Evolutionary conservation across 106 monocot species (phyloP), one percentile per base, ranked within the genome.

Genomic region (Dactylorhiza incarnata): DNA sequence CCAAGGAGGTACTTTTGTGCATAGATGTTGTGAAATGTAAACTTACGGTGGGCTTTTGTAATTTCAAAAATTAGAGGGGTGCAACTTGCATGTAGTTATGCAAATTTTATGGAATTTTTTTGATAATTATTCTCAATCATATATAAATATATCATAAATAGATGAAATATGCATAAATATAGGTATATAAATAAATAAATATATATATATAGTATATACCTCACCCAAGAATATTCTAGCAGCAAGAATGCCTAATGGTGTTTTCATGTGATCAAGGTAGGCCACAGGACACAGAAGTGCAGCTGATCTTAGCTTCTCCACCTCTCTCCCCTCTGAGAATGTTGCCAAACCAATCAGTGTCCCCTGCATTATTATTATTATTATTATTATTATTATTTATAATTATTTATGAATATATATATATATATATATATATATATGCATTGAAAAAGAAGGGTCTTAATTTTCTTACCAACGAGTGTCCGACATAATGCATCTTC

Each of bases 401-500:
- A 9, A 52, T 52, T 9, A 52, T 9, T 1, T 52, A 52, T 9
- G 52, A 52, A 52, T 11, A 52, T 15, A 52, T 9, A 15, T n/a
- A n/a, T n/a, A n/a, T n/a, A n/a, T n/a, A n/a, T n/a, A n/a, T n/a
- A n/a, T n/a, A n/a, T n/a, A n/a, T n/a, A n/a, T n/a, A n/a, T n/a
- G n/a, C n/a, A 52, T 11, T 52, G 45, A 45, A 17, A 16, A 43
- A 45, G 15, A 69, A 45, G 12, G 19, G 29, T 49, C n/a, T n/a
- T n/a, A n/a, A n/a, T 72, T 9, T 23, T 13, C 26, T 23, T 68
- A 89, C 91, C 84, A 89, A 13, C 3, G 91, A 91, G 49, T 88
- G 91, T 4, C 91, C 91, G 59, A 91, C 86, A 75, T 89, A 91
- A 72, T 91, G 82, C n/a, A 89, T 4, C 74, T 83, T 91, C 77